phyloP scores from a whole-genome alignment of 495 filamentous ascomycete species.

The Penicillium ochrochloron region DNA sequence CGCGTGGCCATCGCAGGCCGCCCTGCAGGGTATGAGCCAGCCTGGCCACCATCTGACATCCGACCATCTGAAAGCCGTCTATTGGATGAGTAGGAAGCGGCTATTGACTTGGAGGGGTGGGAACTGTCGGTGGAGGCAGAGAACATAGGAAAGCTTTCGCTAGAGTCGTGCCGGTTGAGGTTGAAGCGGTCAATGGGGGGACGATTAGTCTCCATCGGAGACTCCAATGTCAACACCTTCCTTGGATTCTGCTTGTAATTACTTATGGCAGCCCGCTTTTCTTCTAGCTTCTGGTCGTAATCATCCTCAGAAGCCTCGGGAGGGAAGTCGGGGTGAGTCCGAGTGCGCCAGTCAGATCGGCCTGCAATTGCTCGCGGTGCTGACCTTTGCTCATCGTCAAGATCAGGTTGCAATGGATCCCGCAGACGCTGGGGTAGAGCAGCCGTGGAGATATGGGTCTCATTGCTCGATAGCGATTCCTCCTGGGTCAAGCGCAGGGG shows the following conservation, averaged over 20 bases:
- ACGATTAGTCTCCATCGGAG: conserved; percentile 38
- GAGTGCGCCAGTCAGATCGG: conserved; percentile 46
- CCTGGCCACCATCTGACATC: conserved; percentile 22
- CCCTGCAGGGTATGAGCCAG: conserved; percentile 20
- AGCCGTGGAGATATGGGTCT: conserved; percentile 23
- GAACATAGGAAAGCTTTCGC: conserved; percentile 83
- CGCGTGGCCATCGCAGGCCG: conserved; percentile 15
- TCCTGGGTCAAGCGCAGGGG: conserved; percentile 29
- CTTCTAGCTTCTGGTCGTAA: conserved; percentile 48
- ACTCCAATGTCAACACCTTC: conserved; percentile 49
- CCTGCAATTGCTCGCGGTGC: conserved; percentile 52
- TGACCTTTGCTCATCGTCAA: conserved; percentile 45
- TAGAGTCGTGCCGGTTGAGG: conserved; percentile 70
- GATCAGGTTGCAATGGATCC: conserved; percentile 28
- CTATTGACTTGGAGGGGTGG: conserved; percentile 49
- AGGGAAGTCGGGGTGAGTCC: conserved; percentile 31
- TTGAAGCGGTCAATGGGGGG: conserved; percentile 49
- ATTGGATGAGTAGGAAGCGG: conserved; percentile 47
- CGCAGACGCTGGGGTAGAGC: conserved; percentile 28
- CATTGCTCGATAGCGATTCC: conserved; percentile 37
- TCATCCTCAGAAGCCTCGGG: conserved; percentile 45
- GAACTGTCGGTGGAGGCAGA: conserved; percentile 73
- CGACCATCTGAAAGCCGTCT: conserved; percentile 23
- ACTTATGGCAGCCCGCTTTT: conserved; percentile 49
- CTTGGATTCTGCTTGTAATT: conserved; percentile 52